phyloP scores from a whole-genome alignment of 441 rosid species.

The Erodium trifolium region DNA sequence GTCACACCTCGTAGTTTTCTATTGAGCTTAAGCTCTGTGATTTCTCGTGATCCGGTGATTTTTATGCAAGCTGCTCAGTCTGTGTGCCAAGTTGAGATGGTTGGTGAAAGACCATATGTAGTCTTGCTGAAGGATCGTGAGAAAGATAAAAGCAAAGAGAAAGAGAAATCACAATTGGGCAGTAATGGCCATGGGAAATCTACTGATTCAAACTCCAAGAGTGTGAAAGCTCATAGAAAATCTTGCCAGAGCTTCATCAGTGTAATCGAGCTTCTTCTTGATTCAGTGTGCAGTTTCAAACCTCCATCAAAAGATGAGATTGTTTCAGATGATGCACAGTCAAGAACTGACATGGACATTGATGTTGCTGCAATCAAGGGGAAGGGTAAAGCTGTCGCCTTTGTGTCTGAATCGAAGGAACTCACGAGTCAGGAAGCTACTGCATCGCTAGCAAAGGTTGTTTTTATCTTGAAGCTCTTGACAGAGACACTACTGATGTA shows the following conservation, averaged over 20 bases:
- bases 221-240: conserved; percentile 62
- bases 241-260: conserved; percentile 71
- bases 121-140: conserved; percentile 87
- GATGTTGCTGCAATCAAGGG: conserved; percentile 72
- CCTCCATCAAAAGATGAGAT: conserved; percentile 64
- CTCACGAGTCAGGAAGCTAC: conserved; percentile 50
- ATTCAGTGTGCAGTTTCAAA: conserved; percentile 51
- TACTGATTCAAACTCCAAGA: conserved; percentile 54
- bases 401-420: conserved; percentile 51
- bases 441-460: conserved; percentile 77
- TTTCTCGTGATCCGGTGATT: conserved; percentile 76
- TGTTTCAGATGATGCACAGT: conserved; percentile 32
- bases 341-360: conserved; percentile 78
- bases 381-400: conserved; percentile 84
- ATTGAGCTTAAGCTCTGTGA: conserved; percentile 58
- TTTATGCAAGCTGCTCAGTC: conserved; percentile 80
- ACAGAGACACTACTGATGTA: conserved; percentile 86
- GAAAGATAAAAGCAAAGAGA: conserved; percentile 69
- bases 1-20: conserved; percentile 82
- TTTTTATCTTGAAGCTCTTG: conserved; percentile 82
- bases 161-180: conserved; percentile 49
- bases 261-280: conserved; percentile 91
- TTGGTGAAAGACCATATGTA: conserved; percentile 85
- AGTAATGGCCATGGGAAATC: conserved; percentile 35
- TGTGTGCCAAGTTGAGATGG: conserved; percentile 94